Evolutionary conservation across 805 yeast genomes (phyloP).

Genomic region (Candida odintsovae): DNA sequence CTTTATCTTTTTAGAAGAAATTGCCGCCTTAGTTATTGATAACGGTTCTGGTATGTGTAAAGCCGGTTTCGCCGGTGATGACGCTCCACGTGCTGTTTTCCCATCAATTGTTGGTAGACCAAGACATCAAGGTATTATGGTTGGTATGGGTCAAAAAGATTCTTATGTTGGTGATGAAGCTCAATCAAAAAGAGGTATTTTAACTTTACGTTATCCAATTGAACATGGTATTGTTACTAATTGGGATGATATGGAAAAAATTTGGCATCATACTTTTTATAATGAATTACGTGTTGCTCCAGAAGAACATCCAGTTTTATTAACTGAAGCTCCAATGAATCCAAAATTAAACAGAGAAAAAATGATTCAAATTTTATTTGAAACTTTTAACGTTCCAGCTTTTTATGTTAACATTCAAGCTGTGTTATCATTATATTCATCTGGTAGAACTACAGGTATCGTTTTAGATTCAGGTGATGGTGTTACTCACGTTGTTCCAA

Average conservation of each 20-base stretch:
- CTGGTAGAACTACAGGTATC: constrained; percentile 99
- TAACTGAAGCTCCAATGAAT: constrained; percentile 99
- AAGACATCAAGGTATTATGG: constrained; percentile 99
- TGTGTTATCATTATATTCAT: constrained; percentile 94
- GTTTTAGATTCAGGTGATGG: constrained; percentile 99
- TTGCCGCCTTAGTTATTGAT: constrained; percentile 68
- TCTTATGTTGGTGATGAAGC: constrained; percentile 99
- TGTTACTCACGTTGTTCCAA: constrained; percentile 99
- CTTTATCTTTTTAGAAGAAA: constrained; percentile 16
- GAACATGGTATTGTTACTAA: constrained; percentile 99
- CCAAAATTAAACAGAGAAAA: constrained; percentile 99
- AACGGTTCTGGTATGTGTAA: constrained; percentile 99
- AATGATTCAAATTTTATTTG: constrained; percentile 99
- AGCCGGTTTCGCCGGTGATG: constrained; percentile 99
- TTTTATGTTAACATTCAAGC: constrained; percentile 99
- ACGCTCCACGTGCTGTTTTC: constrained; percentile 99
- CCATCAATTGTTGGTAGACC: constrained; percentile 99
- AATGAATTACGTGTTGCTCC: constrained; percentile 99
- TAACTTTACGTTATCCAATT: constrained; percentile 97
- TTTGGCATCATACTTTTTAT: constrained; percentile 99
- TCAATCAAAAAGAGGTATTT: constrained; percentile 99
- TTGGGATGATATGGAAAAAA: constrained; percentile 99
- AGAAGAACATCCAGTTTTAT: constrained; percentile 98
- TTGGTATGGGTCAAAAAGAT: constrained; percentile 99
- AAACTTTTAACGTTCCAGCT: constrained; percentile 99